phyloP scores from a whole-genome alignment of 352 stramenopile genomes.

The Pythium phragmiticola region DNA sequence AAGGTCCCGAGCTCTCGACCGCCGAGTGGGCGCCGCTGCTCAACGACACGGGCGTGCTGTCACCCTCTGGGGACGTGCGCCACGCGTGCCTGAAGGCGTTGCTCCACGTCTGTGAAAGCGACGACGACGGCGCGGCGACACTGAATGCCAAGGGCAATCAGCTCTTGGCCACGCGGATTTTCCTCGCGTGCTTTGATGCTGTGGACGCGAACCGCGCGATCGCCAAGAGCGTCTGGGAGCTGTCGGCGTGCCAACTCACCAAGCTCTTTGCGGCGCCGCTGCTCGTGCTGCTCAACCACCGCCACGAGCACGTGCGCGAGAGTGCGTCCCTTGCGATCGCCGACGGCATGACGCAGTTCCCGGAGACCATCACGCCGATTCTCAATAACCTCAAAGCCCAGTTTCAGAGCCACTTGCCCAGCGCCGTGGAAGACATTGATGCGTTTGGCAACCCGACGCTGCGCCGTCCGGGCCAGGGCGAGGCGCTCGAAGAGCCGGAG shows the following conservation, averaged over 20 bases:
- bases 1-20: constrained; percentile 50
- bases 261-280: constrained; percentile 61
- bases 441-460: constrained; percentile 76
- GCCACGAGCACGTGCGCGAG: constrained; percentile 69
- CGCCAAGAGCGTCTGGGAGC: constrained; percentile 67
- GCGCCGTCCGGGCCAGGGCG: constrained; percentile 46
- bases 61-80: constrained; percentile 51
- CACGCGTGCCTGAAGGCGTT: constrained; percentile 60
- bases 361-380: constrained; percentile 62
- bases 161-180: constrained; percentile 59
- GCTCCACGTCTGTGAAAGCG: constrained; percentile 52
- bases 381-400: constrained; percentile 70
- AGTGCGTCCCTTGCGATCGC: constrained; percentile 76
- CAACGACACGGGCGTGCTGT: constrained; percentile 68
- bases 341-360: constrained; percentile 79
- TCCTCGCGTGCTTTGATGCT: constrained; percentile 64
- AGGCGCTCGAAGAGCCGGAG: constrained; percentile 54
- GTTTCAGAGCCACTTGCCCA: constrained; percentile 58
- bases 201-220: constrained; percentile 57
- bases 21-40: constrained; percentile 72
- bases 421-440: constrained; percentile 55
- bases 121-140: constrained; percentile 52
- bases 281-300: constrained; percentile 75
- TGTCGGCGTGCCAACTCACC: constrained; percentile 45
- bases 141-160: constrained; percentile 32